Evolutionary conservation across 306 rosid species (phyloP).

Genomic region (Betula pendula): DNA sequence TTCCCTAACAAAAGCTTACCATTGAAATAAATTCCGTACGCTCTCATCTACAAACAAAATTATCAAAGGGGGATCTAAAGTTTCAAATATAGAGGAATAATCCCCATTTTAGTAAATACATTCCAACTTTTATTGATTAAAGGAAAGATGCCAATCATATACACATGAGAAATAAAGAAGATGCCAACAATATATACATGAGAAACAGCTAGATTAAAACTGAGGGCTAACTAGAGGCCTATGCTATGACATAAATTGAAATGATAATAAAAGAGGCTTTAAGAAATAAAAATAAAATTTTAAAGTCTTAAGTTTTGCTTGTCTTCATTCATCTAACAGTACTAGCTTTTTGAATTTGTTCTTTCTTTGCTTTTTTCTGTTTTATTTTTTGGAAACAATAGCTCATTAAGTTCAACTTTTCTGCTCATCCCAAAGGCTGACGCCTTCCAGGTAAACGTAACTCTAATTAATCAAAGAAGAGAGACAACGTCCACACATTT

Average conservation of each 20-base stretch:
- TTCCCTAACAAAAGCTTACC: too few species aligned
- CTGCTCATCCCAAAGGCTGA: background rate
- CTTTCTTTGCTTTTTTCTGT: background rate
- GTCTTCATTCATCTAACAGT: background rate
- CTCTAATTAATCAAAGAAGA: background rate
- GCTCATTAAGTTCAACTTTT: background rate
- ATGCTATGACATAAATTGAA: background rate
- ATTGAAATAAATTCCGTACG: too few species aligned
- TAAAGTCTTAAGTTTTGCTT: background rate
- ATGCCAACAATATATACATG: background rate
- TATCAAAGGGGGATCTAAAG: background rate
- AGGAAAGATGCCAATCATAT: background rate
- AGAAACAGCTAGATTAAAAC: background rate
- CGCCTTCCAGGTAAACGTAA: background rate
- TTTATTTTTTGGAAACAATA: background rate
- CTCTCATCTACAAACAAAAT: background rate
- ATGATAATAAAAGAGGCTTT: background rate
- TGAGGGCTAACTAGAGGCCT: background rate
- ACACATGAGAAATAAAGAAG: background rate
- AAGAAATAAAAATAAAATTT: background rate
- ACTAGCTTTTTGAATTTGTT: background rate
- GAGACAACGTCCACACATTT: too few species aligned
- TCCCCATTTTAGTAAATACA: background rate
- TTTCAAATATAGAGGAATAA: background rate
- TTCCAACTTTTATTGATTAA: background rate